Conservation (phyloP, 371 early-diverging fungal genomes). For the Actinomucor elegans region DNA sequence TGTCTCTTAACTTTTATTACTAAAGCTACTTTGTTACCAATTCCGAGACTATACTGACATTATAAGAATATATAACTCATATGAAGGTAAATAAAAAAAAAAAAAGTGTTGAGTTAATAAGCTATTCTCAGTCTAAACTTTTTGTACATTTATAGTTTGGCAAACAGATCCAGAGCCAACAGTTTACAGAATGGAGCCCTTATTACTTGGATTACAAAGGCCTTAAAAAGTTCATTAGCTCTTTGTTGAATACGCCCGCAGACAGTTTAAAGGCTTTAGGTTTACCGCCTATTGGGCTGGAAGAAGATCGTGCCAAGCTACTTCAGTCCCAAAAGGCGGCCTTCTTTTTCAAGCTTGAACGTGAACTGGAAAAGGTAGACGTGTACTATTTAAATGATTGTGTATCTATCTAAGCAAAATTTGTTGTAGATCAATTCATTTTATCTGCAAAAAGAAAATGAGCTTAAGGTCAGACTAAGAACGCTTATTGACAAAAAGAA, state of each 20-base stretch:
- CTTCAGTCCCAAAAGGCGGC: slow-evolving; percentile 76
- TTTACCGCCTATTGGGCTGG: slow-evolving; percentile 42
- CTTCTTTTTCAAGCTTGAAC: slow-evolving; percentile 82
- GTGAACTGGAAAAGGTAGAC: slow-evolving; percentile 78
- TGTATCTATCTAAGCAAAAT: background rate
- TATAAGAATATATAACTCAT: background rate
- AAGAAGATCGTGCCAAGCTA: slow-evolving; percentile 55
- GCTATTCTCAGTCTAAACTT: too few species aligned
- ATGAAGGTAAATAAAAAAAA: background rate
- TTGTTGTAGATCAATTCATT: slow-evolving; percentile 73
- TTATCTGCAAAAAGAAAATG: slow-evolving; percentile 79
- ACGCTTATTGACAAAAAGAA: slow-evolving; percentile 82
- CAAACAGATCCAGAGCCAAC: slow-evolving; percentile 92
- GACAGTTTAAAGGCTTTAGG: slow-evolving; percentile 25
- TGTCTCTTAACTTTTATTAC: background rate
- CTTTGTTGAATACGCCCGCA: slow-evolving; percentile 46
- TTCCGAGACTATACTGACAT: too few species aligned
- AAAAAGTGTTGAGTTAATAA: background rate
- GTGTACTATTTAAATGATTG: too few species aligned
- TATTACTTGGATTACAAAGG: slow-evolving; percentile 95
- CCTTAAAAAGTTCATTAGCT: slow-evolving; percentile 93
- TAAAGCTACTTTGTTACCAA: too few species aligned
- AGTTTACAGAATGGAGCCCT: slow-evolving; percentile 87
- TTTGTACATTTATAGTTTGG: slow-evolving; percentile 80
- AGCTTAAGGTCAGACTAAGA: slow-evolving; percentile 75